Base-by-base conservation (phyloP, 257 asterid species). In the Asclepias syriaca region DNA sequence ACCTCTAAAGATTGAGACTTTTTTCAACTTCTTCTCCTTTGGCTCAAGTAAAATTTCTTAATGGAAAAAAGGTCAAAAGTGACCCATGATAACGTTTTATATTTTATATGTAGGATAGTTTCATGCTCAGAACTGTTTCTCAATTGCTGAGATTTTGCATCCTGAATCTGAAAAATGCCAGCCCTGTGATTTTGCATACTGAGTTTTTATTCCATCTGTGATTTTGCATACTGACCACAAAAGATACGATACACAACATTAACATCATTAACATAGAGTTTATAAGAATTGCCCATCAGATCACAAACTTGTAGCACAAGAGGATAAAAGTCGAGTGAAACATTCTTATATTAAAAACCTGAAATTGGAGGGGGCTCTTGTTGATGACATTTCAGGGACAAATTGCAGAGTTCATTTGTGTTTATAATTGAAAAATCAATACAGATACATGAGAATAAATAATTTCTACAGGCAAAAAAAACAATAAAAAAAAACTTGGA, bases 1-100 rank as follows among this genome's bases (percentile, higher is more conserved):
- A 21, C 66, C 70, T 73, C 66, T 50, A 65, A 65, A 71, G 24
- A 22, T 73, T 73, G 77, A 73, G 32, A 43, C 10, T 6, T 43
- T 43, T 43, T 54, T 64, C 32, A 51, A 64, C 64, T 54, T 51
- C 64, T 54, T 51, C 12, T 43, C 12, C 10, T 18, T 12, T 51
- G 3, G 65, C 71, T n/a, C 49, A 50, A 73, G 51, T 15, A 34
- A 51, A 43, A 73, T 65, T 54, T 34, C 37, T 59, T 43, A 8
- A 43, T 43, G 48, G 0, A 43, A 43, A 6, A 34, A 34, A 4
- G 48, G 48, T 43, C 48, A 43, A 43, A 43, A 43, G 10, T 7
- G 48, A 9, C 48, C 9, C 48, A 8, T 43, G 48, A 5, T 43
- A 43, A 43, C 48, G 11, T 43, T 43, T 11, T 43, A 43, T 43